Conservation (phyloP, 2,329 filamentous ascomycete species). For the Cladosporium phlei region DNA sequence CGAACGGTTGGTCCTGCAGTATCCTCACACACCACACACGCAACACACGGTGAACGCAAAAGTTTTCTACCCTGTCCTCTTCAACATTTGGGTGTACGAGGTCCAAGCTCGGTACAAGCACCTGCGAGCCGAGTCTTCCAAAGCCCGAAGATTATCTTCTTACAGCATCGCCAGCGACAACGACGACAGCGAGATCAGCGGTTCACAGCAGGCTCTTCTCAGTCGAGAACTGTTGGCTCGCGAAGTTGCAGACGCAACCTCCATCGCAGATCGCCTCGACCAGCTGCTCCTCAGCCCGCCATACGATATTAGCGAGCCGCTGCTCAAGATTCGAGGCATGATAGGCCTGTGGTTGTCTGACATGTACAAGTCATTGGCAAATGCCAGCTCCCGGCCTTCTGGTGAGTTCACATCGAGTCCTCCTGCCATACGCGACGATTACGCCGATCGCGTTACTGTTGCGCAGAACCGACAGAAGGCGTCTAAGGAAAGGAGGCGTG, state of each 20-base stretch:
- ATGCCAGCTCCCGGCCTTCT: not conserved
- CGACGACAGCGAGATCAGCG: conserved; percentile 11
- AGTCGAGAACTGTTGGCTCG: conserved; percentile 11
- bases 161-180: conserved; percentile 19
- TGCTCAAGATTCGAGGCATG: conserved; percentile 70
- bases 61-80: conserved; percentile 77
- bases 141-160: conserved; percentile 14
- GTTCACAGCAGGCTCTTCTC: not conserved
- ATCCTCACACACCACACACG: conserved; percentile 62
- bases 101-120: conserved; percentile 56
- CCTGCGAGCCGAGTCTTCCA: conserved; percentile 26
- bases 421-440: not conserved
- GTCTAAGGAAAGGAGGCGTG: not conserved
- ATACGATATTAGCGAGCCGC: conserved; percentile 61
- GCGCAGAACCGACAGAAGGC: conserved; percentile 6
- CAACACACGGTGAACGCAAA: conserved; percentile 59
- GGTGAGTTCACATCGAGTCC: not conserved
- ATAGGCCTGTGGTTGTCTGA: conserved; percentile 71
- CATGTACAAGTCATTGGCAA: conserved; percentile 37
- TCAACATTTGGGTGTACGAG: conserved; percentile 75
- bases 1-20: conserved; percentile 69
- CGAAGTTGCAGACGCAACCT: conserved; percentile 55
- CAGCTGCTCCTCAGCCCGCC: conserved; percentile 63
- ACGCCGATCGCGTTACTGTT: not conserved
- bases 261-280: conserved; percentile 67